A percentile compares a stretch with the other conserved stretches of the same genome.
These are phyloP conservation scores for Phytophthora fragariae DNA, from an alignment of 352 stramenopile species.

Conservation along the genomic window DNA sequence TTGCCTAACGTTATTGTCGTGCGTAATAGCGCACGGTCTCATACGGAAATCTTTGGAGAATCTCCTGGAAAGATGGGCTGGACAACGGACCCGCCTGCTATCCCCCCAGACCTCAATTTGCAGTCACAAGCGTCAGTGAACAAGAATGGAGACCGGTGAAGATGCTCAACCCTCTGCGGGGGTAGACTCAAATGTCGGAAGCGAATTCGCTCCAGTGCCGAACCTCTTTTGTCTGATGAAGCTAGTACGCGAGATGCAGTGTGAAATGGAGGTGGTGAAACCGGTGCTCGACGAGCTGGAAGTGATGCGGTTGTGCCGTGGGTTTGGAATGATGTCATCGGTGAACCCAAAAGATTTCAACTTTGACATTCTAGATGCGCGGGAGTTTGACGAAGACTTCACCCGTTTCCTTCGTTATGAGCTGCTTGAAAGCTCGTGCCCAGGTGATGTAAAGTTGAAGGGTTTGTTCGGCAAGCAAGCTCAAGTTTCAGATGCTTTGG, in stretches of 20 bases:
- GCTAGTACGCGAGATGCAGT: conserved; percentile 58
- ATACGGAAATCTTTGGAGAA: not conserved
- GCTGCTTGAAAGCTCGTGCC: conserved; percentile 41
- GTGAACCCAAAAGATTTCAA: conserved; percentile 65
- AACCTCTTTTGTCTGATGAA: conserved; percentile 59
- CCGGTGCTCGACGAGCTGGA: conserved; percentile 77
- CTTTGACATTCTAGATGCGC: conserved; percentile 46
- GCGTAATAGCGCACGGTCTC: not conserved
- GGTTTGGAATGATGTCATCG: conserved; percentile 55
- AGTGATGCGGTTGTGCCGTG: conserved; percentile 67
- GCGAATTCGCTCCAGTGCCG: not conserved
- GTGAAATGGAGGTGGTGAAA: conserved; percentile 76
- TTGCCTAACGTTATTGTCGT: not conserved
- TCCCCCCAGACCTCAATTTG: not conserved
- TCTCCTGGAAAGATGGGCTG: not conserved
- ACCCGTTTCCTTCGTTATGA: conserved; percentile 60
- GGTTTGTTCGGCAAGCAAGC: conserved; percentile 69
- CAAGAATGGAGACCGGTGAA: conserved; percentile 10
- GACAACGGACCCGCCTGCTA: not conserved
- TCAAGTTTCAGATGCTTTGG: conserved; percentile 52
- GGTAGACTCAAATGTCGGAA: conserved; percentile 3
- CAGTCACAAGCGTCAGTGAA: not conserved
- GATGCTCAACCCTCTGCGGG: not conserved
- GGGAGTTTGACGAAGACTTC: conserved; percentile 76
- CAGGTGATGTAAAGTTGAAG: conserved; percentile 33